phyloP scores from a whole-genome alignment of 2,329 filamentous ascomycete species.

The Penicillium sp. region DNA sequence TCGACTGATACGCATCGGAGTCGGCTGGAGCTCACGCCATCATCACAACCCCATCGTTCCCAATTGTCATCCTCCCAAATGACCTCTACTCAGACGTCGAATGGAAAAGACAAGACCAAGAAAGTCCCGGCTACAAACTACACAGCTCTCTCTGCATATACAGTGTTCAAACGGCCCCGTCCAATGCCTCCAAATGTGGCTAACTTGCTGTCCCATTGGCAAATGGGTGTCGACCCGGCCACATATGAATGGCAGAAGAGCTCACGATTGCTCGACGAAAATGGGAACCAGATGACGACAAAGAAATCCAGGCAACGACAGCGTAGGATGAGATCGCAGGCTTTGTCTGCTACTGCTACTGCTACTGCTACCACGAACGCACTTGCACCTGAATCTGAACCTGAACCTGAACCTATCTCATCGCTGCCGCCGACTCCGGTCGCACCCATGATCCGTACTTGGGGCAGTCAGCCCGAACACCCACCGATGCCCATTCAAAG shows the following conservation, averaged over 20 bases:
- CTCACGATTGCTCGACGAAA: conserved; percentile 19
- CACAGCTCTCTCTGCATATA: conserved; percentile 29
- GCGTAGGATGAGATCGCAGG: conserved; percentile 29
- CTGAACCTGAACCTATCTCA: conserved; percentile 8
- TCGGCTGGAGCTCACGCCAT: background rate
- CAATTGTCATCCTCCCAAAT: conserved; percentile 10
- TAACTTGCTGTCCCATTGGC: conserved; percentile 39
- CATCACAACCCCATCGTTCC: background rate
- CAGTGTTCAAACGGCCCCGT: conserved; percentile 24
- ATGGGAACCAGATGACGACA: conserved; percentile 13
- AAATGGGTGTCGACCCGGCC: conserved; percentile 31
- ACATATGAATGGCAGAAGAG: conserved; percentile 35
- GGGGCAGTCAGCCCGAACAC: conserved; percentile 35
- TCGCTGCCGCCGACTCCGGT: conserved; percentile 26
- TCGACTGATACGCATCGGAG: background rate
- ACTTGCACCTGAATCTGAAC: background rate
- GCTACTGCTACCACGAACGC: no score
- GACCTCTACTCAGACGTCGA: conserved; percentile 4
- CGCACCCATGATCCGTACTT: conserved; percentile 24
- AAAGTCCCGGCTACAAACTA: conserved; percentile 9
- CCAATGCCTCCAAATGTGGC: conserved; percentile 23
- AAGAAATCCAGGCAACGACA: conserved; percentile 21
- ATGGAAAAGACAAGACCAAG: background rate
- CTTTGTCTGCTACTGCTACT: conserved; percentile 8
- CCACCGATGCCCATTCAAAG: conserved; percentile 25